Percentiles rank a stretch among this genome's conserved stretches.
These are phyloP conservation scores for Lodderomyces margitis DNA, from an alignment of 1,139 yeast genomes.

Conservation along the genomic window DNA sequence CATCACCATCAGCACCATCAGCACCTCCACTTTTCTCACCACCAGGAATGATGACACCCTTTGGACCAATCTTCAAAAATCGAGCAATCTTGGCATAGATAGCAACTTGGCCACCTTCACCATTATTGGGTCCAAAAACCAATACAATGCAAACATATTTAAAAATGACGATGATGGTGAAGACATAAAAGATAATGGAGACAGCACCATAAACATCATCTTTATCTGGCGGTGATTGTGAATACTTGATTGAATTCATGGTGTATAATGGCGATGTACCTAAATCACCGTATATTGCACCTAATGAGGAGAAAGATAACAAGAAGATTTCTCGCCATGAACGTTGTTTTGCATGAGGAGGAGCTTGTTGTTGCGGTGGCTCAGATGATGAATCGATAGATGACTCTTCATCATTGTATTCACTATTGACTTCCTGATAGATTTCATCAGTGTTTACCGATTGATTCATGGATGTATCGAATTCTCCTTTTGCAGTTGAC, in stretches of 20 bases:
- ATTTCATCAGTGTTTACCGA: slow-evolving; percentile 2
- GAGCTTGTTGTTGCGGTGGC: slow-evolving; percentile 5
- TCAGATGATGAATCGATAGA: slow-evolving; percentile 8
- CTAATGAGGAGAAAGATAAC: slow-evolving; percentile 40
- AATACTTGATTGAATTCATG: slow-evolving; percentile 42
- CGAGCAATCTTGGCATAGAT: slow-evolving; percentile 57
- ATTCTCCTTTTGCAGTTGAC: not conserved
- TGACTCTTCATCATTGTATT: slow-evolving; percentile 6
- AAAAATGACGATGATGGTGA: slow-evolving; percentile 50
- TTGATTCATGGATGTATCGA: not conserved
- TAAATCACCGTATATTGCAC: slow-evolving; percentile 61
- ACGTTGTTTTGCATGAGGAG: slow-evolving; percentile 14
- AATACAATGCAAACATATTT: slow-evolving; percentile 52
- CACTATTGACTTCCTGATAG: not conserved
- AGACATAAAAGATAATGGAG: slow-evolving; percentile 54
- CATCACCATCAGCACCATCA: slow-evolving; percentile 6
- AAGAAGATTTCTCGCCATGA: slow-evolving; percentile 24
- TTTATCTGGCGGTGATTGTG: slow-evolving; percentile 26
- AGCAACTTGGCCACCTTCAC: slow-evolving; percentile 65
- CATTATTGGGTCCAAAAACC: slow-evolving; percentile 50
- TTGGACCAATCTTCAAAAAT: slow-evolving; percentile 45
- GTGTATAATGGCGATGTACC: slow-evolving; percentile 62
- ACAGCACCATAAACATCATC: slow-evolving; percentile 50
- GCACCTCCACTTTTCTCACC: not conserved
- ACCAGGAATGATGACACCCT: slow-evolving; percentile 45